A percentile compares a stretch with the other conserved stretches of the same genome.
phyloP scores from a whole-genome alignment of 768 basidiomycete species.

The Myochromella boudieri region DNA sequence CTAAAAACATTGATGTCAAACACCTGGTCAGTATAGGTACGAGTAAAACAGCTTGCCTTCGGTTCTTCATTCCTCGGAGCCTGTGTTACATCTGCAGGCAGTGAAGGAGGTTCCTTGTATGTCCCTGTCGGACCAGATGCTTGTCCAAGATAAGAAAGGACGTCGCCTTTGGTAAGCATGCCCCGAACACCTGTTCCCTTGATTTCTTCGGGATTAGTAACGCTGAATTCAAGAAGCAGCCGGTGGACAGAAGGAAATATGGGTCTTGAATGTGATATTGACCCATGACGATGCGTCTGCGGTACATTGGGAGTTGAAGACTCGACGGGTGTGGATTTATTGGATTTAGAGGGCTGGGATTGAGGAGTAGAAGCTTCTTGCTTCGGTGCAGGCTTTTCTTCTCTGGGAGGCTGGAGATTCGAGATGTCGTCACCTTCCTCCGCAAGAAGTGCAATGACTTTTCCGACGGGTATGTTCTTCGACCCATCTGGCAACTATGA shows the following conservation, averaged over 20 bases:
- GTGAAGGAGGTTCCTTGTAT: constrained; percentile 49
- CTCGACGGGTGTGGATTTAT: constrained; percentile 25
- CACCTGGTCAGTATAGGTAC: background rate
- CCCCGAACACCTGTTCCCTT: constrained; percentile 89
- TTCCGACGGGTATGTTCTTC: constrained; percentile 85
- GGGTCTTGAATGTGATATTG: constrained; percentile 59
- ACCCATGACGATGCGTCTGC: constrained; percentile 31
- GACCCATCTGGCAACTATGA: constrained; percentile 70
- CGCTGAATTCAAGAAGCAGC: constrained; percentile 63
- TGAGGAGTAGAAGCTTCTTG: constrained; percentile 27
- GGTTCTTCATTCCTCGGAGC: constrained; percentile 30
- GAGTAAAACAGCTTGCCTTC: constrained; percentile 21
- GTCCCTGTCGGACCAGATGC: constrained; percentile 78
- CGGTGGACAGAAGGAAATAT: constrained; percentile 91
- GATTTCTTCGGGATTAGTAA: constrained; percentile 64
- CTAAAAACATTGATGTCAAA: constrained; percentile 23
- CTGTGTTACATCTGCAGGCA: constrained; percentile 31
- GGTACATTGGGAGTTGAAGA: constrained; percentile 26
- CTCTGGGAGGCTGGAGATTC: constrained; percentile 66
- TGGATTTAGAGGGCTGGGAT: constrained; percentile 27
- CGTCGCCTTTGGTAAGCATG: constrained; percentile 96
- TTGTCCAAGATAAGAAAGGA: constrained; percentile 82
- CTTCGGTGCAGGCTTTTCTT: constrained; percentile 32
- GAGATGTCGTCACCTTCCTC: constrained; percentile 97
- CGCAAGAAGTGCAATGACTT: constrained; percentile 87